Evolutionary conservation across 169 alveolate species (phyloP).

Genomic region (Plasmodium cynomolgi): DNA sequence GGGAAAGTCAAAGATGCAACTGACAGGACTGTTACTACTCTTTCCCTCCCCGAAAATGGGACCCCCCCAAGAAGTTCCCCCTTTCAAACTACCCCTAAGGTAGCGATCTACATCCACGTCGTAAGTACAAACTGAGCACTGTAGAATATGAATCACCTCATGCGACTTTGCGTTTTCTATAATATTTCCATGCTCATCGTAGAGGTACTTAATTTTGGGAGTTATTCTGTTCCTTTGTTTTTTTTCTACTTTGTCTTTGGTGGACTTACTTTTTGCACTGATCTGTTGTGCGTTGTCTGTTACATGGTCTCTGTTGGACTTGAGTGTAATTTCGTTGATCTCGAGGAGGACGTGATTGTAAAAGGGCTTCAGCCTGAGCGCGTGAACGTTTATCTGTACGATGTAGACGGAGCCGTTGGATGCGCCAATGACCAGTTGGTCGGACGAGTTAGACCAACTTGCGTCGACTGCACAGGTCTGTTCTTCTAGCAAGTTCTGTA

Average conservation of each 20-base stretch:
- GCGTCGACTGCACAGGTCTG: conserved; percentile 69
- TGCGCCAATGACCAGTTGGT: conserved; percentile 62
- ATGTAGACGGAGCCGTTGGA: conserved; percentile 71
- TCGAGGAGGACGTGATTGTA: conserved; percentile 14
- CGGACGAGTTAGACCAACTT: conserved; percentile 47
- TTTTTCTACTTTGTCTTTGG: conserved; percentile 13
- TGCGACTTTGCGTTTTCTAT: conserved; percentile 39
- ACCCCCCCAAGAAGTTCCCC: background rate
- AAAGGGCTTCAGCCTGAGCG: conserved; percentile 34
- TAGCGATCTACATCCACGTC: background rate
- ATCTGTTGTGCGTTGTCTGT: background rate
- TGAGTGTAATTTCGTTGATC: conserved; percentile 3
- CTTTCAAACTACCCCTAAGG: background rate
- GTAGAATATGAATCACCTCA: conserved; percentile 30
- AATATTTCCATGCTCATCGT: conserved; percentile 63
- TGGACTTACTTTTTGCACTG: background rate
- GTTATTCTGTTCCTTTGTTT: conserved; percentile 57
- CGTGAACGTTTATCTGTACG: conserved; percentile 11
- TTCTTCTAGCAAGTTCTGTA: conserved; percentile 58
- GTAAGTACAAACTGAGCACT: background rate
- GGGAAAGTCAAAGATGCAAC: background rate
- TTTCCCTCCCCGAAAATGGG: background rate
- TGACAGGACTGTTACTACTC: background rate
- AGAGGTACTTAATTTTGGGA: conserved; percentile 50
- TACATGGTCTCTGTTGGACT: background rate